Evolutionary conservation across 1,139 yeast species (phyloP), one percentile per base, ranked within the genome.

Genomic region (Suhomyces ambrosiae): DNA sequence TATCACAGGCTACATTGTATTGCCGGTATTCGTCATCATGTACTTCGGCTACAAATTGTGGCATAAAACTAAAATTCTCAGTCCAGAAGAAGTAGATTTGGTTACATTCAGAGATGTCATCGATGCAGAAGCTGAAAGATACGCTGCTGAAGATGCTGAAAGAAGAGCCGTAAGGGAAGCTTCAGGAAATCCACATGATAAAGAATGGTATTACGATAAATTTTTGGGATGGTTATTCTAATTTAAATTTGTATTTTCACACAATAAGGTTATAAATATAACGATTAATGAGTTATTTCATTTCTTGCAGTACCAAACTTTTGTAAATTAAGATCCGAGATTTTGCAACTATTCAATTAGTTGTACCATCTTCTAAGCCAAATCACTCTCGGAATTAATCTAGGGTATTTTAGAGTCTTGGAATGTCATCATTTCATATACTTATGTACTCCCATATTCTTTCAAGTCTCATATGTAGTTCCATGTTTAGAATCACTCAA

Each of bases 1-100:
- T 54, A 81, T 85, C 53, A 83, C 92, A 27, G 89, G 90, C 33
- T 85, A 85, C 65, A 82, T 85, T 55, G 86, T 86, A 34, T 70
- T 85, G 40, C 92, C 92, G 22, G 79, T 82, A 18, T 85, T 75
- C 51, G 35, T 81, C 27, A 58, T 77, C 33, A 66, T 76, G 49
- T 73, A 65, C 48, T 53, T 74, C 43, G 87, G 84, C 7, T 82
- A 80, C 69, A 84, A 82, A 61, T 8, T 81, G 30, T 50, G 65
- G 46, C 61, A 63, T 60, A 80, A 74, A 59, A 73, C 87, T 25
- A 74, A 68, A 52, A 53, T 71, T 38, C 69, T 79, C 44, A 61
- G 55, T 33, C 73, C 86, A 14, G 63, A 61, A 29, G 86, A 82
- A 48, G 83, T 79, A 25, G 90, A 84, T 58, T 65, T 84, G 57